A percentile compares a stretch with the other conserved stretches of the same genome.
Evolutionary conservation across 176 grass and related monocot genomes (phyloP).

Genomic region (Microstegium vimineum): DNA sequence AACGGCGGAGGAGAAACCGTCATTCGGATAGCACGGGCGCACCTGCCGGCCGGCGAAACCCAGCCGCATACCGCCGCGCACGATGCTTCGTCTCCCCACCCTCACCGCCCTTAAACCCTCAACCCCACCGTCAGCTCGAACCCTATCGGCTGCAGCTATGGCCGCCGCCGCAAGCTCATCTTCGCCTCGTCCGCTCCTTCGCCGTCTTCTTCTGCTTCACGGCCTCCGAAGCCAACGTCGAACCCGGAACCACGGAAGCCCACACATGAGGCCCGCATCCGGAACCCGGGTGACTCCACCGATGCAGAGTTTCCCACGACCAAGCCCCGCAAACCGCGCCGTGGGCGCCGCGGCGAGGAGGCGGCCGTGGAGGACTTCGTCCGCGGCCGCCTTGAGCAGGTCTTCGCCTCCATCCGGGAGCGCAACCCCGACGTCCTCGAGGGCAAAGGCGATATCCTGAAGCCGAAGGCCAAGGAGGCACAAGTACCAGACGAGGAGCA

Average conservation of each 20-base stretch:
- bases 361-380: constrained; percentile 77
- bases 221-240: constrained; percentile 22
- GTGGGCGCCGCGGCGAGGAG: constrained; percentile 52
- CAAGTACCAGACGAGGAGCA: neutral
- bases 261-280: neutral
- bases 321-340: constrained; percentile 51
- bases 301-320: constrained; percentile 19
- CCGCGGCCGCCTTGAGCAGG: constrained; percentile 59
- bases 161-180: neutral
- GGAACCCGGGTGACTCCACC: neutral
- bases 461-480: constrained; percentile 25
- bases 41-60: neutral
- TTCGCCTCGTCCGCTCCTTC: constrained; percentile 29
- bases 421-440: constrained; percentile 49
- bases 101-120: constrained; percentile 44
- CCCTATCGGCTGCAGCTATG: constrained; percentile 14
- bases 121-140: neutral
- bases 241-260: neutral
- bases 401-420: constrained; percentile 67
- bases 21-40: constrained; percentile 28
- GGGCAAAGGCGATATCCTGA: constrained; percentile 50
- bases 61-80: constrained; percentile 1
- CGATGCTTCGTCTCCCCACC: constrained; percentile 42
- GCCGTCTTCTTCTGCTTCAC: constrained; percentile 17
- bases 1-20: neutral